phyloP scores from a whole-genome alignment of 1,284 basidiomycete species.

The Ustilago hordei region DNA sequence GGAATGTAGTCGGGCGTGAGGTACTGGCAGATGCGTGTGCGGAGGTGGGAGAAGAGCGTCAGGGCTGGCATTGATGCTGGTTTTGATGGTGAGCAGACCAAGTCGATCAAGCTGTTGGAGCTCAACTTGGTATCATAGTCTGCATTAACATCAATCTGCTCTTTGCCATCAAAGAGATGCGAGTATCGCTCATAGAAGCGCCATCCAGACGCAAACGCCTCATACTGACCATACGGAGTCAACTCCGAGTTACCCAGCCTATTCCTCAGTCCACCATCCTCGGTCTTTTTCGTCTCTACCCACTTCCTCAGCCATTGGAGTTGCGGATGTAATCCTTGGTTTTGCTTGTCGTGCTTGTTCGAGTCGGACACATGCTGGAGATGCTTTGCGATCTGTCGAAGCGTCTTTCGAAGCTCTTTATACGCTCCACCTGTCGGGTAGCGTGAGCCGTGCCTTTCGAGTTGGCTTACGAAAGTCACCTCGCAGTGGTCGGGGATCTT shows the following conservation, averaged over 20 bases:
- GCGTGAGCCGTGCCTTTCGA: constrained; percentile 48
- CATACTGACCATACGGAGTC: constrained; percentile 47
- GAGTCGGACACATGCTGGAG: constrained; percentile 30
- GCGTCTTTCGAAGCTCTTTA: constrained; percentile 39
- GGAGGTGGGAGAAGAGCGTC: constrained; percentile 11
- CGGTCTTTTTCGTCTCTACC: constrained; percentile 27
- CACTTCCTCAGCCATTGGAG: constrained; percentile 43
- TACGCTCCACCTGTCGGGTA: constrained; percentile 46
- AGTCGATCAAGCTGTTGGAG: not conserved
- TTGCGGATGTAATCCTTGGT: constrained; percentile 27
- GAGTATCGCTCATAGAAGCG: constrained; percentile 42
- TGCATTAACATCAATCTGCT: constrained; percentile 28
- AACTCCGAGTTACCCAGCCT: constrained; percentile 47
- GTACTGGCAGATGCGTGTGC: constrained; percentile 11
- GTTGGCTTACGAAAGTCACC: constrained; percentile 47
- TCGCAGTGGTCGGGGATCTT: constrained; percentile 11
- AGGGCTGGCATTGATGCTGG: not conserved
- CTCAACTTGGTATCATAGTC: constrained; percentile 13
- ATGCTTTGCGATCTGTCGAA: constrained; percentile 44
- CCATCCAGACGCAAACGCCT: constrained; percentile 42
- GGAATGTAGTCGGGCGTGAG: not conserved
- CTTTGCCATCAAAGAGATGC: constrained; percentile 24
- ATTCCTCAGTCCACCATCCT: constrained; percentile 45
- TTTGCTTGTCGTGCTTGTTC: not conserved
- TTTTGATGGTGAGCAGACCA: constrained; percentile 1